These are phyloP conservation scores for Pistacia atlantica DNA, from an alignment of 345 rosid genomes.

Conservation along the genomic window DNA sequence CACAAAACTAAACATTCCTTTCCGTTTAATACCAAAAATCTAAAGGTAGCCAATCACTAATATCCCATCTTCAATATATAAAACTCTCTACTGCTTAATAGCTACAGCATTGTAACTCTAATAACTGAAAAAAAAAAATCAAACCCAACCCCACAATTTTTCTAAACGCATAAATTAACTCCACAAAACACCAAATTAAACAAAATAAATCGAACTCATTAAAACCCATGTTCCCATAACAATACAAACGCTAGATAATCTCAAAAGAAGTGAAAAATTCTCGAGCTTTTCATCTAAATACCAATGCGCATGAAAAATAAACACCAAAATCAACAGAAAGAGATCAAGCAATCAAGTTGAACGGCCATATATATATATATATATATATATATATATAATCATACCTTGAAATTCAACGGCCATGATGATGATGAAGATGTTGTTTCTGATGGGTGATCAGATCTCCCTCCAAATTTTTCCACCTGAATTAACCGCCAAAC, in stretches of 20 bases:
- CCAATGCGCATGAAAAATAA: not conserved
- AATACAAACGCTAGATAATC: not conserved
- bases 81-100: too few relatives aligned
- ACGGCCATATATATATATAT: too few relatives aligned
- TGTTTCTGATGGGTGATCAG: not conserved
- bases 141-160: not conserved
- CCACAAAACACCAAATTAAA: not conserved
- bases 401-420: slow-evolving; percentile 1
- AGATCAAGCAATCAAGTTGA: not conserved
- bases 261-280: not conserved
- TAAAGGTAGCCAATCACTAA: too few relatives aligned
- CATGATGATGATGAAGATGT: not conserved
- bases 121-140: too few relatives aligned
- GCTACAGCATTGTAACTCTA: too few relatives aligned
- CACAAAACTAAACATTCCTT: too few relatives aligned
- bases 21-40: too few relatives aligned
- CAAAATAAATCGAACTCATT: slow-evolving; percentile 2
- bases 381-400: not conserved
- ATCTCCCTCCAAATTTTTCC: slow-evolving; percentile 6
- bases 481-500: not conserved
- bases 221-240: not conserved
- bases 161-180: not conserved
- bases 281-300: not conserved
- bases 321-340: not conserved
- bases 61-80: too few relatives aligned